phyloP scores from a whole-genome alignment of 2,329 filamentous ascomycete species.

The Epicoccum sorghinum region DNA sequence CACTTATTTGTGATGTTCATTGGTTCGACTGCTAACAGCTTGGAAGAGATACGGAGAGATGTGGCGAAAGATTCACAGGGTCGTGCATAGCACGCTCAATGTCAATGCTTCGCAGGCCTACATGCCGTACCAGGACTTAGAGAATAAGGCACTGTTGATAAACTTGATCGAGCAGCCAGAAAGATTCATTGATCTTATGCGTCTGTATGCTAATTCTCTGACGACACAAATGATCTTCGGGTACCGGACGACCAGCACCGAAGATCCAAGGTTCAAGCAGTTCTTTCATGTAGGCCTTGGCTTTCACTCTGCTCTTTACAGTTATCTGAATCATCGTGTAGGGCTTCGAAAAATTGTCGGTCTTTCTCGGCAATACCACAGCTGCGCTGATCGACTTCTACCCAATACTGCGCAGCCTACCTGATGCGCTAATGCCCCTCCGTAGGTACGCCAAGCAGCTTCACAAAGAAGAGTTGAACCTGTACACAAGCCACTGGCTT shows the following conservation, averaged over 20 bases:
- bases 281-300: constrained; percentile 15
- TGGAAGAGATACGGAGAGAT: constrained; percentile 21
- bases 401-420: constrained; percentile 52
- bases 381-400: constrained; percentile 52
- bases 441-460: constrained; percentile 51
- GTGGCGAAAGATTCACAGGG: constrained; percentile 28
- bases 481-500: constrained; percentile 28
- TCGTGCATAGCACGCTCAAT: constrained; percentile 29
- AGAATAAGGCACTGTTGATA: constrained; percentile 61
- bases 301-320: no score
- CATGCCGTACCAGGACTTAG: constrained; percentile 61
- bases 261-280: constrained; percentile 25
- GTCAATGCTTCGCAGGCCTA: constrained; percentile 27
- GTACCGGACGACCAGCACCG: constrained; percentile 35
- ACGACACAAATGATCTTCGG: constrained; percentile 60
- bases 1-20: neutral
- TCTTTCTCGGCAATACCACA: constrained; percentile 50
- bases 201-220: constrained; percentile 57
- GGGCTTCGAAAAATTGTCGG: constrained; percentile 50
- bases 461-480: constrained; percentile 51
- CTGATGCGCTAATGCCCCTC: constrained; percentile 36
- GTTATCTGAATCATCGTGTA: constrained; percentile 8
- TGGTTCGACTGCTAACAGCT: neutral
- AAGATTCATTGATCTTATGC: constrained; percentile 53
- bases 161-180: constrained; percentile 55